Conservation (phyloP, 768 basidiomycete genomes). For the Lactifluus subvellereus region DNA sequence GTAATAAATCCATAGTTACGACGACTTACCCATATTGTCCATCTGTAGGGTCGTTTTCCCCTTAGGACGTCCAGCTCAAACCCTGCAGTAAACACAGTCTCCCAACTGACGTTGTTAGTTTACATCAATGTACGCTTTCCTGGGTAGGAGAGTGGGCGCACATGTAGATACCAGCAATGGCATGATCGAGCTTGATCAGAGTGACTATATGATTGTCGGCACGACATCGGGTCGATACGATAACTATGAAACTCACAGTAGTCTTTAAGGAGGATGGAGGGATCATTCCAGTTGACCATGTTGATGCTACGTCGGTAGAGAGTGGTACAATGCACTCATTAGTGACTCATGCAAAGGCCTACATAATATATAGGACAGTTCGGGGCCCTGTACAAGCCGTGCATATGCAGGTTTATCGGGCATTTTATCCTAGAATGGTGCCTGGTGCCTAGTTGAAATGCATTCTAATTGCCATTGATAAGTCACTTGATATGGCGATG, state of each 20-base stretch:
- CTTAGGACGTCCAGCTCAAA: conserved; percentile 1
- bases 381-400: no score
- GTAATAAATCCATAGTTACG: no score
- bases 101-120: background rate
- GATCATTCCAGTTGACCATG: conserved; percentile 8
- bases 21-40: conserved; percentile 7
- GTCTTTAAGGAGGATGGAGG: background rate
- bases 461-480: no score
- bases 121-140: background rate
- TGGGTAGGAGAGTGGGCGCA: background rate
- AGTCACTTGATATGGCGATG: no score
- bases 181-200: background rate
- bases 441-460: no score
- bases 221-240: background rate
- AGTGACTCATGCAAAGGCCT: background rate
- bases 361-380: background rate
- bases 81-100: background rate
- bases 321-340: background rate
- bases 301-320: background rate
- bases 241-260: background rate
- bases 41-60: background rate
- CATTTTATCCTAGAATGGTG: no score
- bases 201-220: background rate
- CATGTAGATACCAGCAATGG: background rate
- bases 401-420: no score